Conservation (phyloP, 73 alveolate genomes). For the Tetrahymena thermophila region DNA sequence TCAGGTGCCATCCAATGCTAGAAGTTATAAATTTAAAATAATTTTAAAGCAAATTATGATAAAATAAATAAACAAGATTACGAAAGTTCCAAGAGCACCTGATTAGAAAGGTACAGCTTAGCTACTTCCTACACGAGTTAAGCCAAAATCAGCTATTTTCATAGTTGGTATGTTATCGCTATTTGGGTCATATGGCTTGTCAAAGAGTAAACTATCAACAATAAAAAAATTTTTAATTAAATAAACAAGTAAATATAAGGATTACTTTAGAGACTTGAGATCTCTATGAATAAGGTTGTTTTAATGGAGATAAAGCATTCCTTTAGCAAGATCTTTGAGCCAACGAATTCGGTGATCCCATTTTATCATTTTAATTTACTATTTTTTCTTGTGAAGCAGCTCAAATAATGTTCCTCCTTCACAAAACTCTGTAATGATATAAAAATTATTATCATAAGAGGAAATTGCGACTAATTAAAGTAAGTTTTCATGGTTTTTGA, state of each 20-base stretch:
- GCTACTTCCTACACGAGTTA: conserved; percentile 64
- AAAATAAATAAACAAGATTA: background rate
- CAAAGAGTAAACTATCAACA: conserved; percentile 61
- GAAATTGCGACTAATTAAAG: conserved; percentile 85
- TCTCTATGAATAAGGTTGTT: conserved; percentile 86
- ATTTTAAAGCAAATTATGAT: background rate
- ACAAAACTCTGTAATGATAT: conserved; percentile 94
- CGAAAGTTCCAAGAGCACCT: conserved; percentile 67
- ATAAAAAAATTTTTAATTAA: background rate
- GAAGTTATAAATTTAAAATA: conserved; percentile 27
- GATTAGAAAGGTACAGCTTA: conserved; percentile 41
- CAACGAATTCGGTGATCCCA: conserved; percentile 81
- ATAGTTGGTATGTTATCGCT: conserved; percentile 56
- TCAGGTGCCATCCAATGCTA: conserved; percentile 99
- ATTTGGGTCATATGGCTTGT: conserved; percentile 36
- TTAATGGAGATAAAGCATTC: conserved; percentile 89
- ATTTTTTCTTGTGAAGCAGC: conserved; percentile 77
- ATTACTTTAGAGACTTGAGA: conserved; percentile 80
- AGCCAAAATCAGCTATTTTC: conserved; percentile 93
- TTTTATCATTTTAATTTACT: conserved; percentile 45
- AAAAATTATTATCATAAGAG: conserved; percentile 22
- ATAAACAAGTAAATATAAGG: background rate
- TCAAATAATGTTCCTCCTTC: conserved; percentile 88
- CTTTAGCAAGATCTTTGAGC: conserved; percentile 86
- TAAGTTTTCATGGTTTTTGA: conserved; percentile 75